These are phyloP conservation scores for Hura crepitans DNA, from an alignment of 441 rosid species.

Conservation along the genomic window DNA sequence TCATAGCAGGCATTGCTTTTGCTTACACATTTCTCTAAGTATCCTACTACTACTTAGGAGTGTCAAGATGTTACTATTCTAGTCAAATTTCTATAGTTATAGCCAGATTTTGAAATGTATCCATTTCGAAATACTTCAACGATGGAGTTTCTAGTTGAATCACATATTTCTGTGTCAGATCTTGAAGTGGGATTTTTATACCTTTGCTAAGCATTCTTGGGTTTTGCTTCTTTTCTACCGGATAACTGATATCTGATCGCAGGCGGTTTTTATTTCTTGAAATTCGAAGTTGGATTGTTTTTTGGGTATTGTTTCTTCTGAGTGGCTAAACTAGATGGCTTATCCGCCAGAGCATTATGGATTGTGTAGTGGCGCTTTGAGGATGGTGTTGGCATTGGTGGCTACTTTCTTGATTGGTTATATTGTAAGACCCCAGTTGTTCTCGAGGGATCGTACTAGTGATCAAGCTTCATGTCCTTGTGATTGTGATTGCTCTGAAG, in stretches of 20 bases:
- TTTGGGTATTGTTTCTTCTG: neutral
- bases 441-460: conserved; percentile 26
- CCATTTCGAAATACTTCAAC: conserved; percentile 2
- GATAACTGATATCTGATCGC: conserved; percentile 1
- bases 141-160: conserved; percentile 1
- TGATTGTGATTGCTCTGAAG: conserved; percentile 45
- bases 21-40: neutral
- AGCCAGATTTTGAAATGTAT: conserved; percentile 30
- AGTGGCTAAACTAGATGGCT: conserved; percentile 24
- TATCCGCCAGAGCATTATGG: conserved; percentile 25
- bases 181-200: conserved; percentile 18
- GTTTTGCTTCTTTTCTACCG: conserved; percentile 12
- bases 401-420: conserved; percentile 33
- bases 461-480: conserved; percentile 40
- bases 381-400: conserved; percentile 30
- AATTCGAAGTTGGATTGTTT: conserved; percentile 3
- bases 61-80: conserved; percentile 13
- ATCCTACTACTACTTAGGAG: neutral
- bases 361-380: conserved; percentile 27
- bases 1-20: conserved; percentile 4
- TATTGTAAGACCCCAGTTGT: conserved; percentile 29
- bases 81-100: neutral
- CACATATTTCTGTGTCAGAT: conserved; percentile 12
- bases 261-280: neutral
- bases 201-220: neutral